Percentiles rank a stretch among this genome's conserved stretches.
phyloP scores from a whole-genome alignment of 805 yeast genomes.

The Teunomyces atbi region DNA sequence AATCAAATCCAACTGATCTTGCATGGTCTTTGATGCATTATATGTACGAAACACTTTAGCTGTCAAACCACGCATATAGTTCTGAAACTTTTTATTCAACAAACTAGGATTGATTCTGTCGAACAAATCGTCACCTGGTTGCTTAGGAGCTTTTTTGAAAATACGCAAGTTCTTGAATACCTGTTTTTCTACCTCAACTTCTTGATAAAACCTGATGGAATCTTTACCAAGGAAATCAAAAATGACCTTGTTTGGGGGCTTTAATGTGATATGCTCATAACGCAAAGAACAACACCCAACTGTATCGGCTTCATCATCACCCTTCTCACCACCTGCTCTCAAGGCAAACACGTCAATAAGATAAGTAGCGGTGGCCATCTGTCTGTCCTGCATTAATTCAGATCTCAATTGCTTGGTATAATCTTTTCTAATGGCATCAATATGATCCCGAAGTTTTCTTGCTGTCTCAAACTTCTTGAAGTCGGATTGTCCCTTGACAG shows the following conservation, averaged over 20 bases:
- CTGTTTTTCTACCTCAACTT: conserved; percentile 87
- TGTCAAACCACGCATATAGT: conserved; percentile 87
- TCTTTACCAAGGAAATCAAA: conserved; percentile 96
- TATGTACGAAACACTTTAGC: conserved; percentile 98
- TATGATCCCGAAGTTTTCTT: conserved; percentile 71
- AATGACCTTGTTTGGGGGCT: conserved; percentile 80
- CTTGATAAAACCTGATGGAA: conserved; percentile 87
- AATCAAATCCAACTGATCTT: conserved; percentile 83
- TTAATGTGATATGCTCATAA: conserved; percentile 81
- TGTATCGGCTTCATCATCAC: conserved; percentile 97
- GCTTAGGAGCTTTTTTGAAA: conserved; percentile 86
- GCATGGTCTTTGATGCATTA: conserved; percentile 96
- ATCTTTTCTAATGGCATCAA: conserved; percentile 71
- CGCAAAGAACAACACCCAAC: conserved; percentile 96
- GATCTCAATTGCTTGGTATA: conserved; percentile 69
- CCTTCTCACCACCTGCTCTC: conserved; percentile 97
- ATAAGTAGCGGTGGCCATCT: conserved; percentile 91
- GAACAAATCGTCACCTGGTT: conserved; percentile 88
- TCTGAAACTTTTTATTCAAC: conserved; percentile 82
- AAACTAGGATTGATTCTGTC: conserved; percentile 84
- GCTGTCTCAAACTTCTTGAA: conserved; percentile 93
- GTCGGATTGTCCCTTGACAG: conserved; percentile 88
- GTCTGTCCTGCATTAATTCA: conserved; percentile 78
- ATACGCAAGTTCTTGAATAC: conserved; percentile 85
- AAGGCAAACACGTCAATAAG: conserved; percentile 89